Percentiles rank a stretch among this genome's conserved stretches.
Conservation (phyloP, 768 basidiomycete species). For the Pisolithus microcarpus region DNA sequence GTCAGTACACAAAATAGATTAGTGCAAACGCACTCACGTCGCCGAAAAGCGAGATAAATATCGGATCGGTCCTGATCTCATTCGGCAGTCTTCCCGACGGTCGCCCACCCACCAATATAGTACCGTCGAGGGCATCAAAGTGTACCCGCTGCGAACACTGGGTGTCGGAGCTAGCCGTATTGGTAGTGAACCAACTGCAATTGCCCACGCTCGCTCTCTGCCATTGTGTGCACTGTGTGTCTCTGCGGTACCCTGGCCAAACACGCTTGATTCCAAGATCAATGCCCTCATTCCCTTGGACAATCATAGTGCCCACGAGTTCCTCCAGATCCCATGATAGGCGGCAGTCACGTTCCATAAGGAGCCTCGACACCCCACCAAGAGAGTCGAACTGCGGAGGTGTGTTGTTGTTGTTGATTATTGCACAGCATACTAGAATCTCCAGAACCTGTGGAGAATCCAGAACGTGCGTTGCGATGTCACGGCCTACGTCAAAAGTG, state of each 20-base stretch:
- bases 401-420: conserved; percentile 25
- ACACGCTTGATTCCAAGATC: conserved; percentile 22
- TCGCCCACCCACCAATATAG: conserved; percentile 37
- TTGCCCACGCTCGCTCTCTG: conserved; percentile 8
- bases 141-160: conserved; percentile 26
- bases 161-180: conserved; percentile 8
- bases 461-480: conserved; percentile 9
- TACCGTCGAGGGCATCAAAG: conserved; percentile 35
- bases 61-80: conserved; percentile 24
- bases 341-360: conserved; percentile 27
- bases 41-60: conserved; percentile 32
- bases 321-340: conserved; percentile 25
- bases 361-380: conserved; percentile 9
- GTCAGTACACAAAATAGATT: background rate
- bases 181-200: conserved; percentile 24
- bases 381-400: conserved; percentile 7
- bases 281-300: conserved; percentile 15
- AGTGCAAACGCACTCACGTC: conserved; percentile 18
- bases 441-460: conserved; percentile 17
- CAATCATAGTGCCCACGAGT: conserved; percentile 10
- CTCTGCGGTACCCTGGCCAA: conserved; percentile 27
- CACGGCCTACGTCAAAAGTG: conserved; percentile 23
- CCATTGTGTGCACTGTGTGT: conserved; percentile 25
- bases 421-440: conserved; percentile 26
- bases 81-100: conserved; percentile 32